Evolutionary conservation across 371 early-diverging fungal genomes (phyloP), one percentile per base, ranked within the genome.

Genomic region (Parasitella parasitica): DNA sequence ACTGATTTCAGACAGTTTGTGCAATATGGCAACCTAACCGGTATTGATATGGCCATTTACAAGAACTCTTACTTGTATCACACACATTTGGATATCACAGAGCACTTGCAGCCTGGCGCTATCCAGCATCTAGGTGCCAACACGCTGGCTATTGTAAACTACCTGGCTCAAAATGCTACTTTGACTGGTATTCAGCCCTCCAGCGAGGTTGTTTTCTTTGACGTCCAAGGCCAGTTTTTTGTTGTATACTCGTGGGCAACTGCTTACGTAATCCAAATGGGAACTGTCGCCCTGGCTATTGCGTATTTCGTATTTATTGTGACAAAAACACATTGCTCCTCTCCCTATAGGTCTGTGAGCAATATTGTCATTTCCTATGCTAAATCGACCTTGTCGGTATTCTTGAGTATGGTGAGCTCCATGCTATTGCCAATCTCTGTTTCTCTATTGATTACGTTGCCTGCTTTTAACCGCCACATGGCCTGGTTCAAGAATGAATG

Each of bases 1-100:
- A 92, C 92, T 1, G 92, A 92, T 62, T 92, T 85, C 69, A 74
- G 89, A 60, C 90, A 89, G 58, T 92, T 90, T 73, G 86, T 88
- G 7, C 79, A 86, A 37, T 84, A 90, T 51, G 90, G 88, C 38
- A 84, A 85, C 56, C 57, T 88, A 64, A 78, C 82, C 20, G 87
- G 85, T 43, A 71, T 89, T 54, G 92, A 92, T 62, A 81, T 89
- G 86, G 90, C 90, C 1, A 83, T 86, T 32, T 90, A 90, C 72
- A 85, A 86, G 69, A 87, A 86, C 64, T 82, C 82, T 6, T 88
- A 88, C 57, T 61, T 87, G 18, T 92, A 92, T 60, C 92, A 92
- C 60, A 90, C 92, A 2, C 87, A 88, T 69, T 62, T 87, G 52
- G 92, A 92, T 61, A 63, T 80, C 6, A 77, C 83, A 24, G 75